A percentile compares a stretch with the other conserved stretches of the same genome.
Evolutionary conservation across 257 asterid genomes (phyloP).

Genomic region (Salvia miltiorrhiza): DNA sequence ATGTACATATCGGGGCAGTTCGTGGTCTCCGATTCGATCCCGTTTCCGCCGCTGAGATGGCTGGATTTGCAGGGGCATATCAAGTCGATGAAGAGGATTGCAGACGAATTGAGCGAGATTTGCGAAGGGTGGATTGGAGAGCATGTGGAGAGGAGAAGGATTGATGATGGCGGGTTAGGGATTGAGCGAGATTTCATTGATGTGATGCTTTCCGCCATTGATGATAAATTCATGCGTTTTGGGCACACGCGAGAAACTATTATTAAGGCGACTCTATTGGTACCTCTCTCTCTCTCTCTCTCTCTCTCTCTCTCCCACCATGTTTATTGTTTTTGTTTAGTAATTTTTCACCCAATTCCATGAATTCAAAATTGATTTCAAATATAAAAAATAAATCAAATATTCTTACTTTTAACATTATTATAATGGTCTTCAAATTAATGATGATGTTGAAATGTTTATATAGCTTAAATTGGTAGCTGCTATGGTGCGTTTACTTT

Average conservation of each 20-base stretch:
- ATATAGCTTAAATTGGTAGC: no score
- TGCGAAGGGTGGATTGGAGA: conserved; percentile 38
- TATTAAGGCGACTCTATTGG: conserved; percentile 53
- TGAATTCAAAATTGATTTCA: no score
- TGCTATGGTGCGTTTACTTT: no score
- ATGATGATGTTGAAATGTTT: no score
- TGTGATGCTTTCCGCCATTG: conserved; percentile 41
- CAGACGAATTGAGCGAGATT: conserved; percentile 31
- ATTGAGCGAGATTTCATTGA: conserved; percentile 46
- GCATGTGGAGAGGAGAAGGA: conserved; percentile 20
- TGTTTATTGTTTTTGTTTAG: no score
- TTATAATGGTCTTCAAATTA: no score
- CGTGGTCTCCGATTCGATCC: conserved; percentile 35
- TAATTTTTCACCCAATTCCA: no score
- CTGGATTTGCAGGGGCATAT: conserved; percentile 44
- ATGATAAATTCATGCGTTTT: conserved; percentile 25
- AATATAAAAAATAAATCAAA: no score
- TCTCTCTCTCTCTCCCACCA: no score
- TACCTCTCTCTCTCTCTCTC: conserved; percentile 1
- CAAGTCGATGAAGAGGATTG: conserved; percentile 36
- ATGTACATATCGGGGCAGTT: conserved; percentile 35
- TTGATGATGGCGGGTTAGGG: neutral
- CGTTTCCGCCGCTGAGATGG: conserved; percentile 34
- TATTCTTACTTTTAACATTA: no score
- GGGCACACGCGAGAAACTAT: conserved; percentile 33